Percentiles rank a stretch among this genome's conserved stretches.
Evolutionary conservation across 306 rosid genomes (phyloP).

Genomic region (Vigna reflexopilosa): DNA sequence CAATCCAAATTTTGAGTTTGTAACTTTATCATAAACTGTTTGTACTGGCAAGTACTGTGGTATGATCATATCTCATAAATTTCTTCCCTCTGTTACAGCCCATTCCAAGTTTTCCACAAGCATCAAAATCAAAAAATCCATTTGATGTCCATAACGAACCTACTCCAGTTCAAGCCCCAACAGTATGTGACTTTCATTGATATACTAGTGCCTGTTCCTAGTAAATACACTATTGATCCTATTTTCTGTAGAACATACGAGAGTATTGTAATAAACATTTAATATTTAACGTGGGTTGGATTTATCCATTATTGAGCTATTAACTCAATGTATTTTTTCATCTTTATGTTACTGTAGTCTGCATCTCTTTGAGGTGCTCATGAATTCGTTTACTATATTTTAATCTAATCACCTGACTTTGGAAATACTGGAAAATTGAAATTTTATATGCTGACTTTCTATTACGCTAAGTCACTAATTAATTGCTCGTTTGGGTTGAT

Average conservation of each 20-base stretch:
- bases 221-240: background rate
- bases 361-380: slow-evolving; percentile 21
- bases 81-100: slow-evolving; percentile 60
- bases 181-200: slow-evolving; percentile 55
- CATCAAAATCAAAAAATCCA: slow-evolving; percentile 75
- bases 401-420: slow-evolving; percentile 18
- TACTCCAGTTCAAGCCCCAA: slow-evolving; percentile 63
- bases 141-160: slow-evolving; percentile 70
- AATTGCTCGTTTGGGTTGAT: slow-evolving; percentile 32
- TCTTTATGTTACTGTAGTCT: background rate
- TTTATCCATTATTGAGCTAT: slow-evolving; percentile 29
- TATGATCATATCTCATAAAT: slow-evolving; percentile 39
- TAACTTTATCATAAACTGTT: slow-evolving; percentile 35
- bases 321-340: background rate
- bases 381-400: slow-evolving; percentile 9
- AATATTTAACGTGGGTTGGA: slow-evolving; percentile 5
- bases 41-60: slow-evolving; percentile 36
- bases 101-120: slow-evolving; percentile 58
- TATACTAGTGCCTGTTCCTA: slow-evolving; percentile 14
- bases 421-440: slow-evolving; percentile 29
- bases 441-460: slow-evolving; percentile 24
- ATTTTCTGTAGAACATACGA: slow-evolving; percentile 21
- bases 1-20: slow-evolving; percentile 3
- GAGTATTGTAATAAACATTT: slow-evolving; percentile 35
- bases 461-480: slow-evolving; percentile 15